phyloP scores from a whole-genome alignment of 257 asterid species.

The Coffea canephora region DNA sequence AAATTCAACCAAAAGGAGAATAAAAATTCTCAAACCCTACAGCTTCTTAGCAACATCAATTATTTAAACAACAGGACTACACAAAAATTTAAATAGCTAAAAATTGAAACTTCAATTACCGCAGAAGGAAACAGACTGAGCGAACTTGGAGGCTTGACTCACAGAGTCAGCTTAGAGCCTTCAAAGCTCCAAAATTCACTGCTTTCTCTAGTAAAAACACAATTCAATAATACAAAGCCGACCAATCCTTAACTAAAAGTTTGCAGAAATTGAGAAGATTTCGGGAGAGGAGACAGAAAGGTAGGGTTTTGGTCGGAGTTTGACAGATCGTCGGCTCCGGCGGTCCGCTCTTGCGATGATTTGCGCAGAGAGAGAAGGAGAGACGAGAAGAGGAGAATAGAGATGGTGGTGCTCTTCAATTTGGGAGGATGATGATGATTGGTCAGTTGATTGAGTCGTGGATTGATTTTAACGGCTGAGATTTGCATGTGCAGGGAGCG shows the following conservation, averaged over 20 bases:
- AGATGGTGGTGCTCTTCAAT: constrained; percentile 49
- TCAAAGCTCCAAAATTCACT: constrained; percentile 10
- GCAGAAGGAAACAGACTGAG: constrained; percentile 14
- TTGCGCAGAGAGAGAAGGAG: constrained; percentile 29
- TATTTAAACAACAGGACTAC: background rate
- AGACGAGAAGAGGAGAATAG: background rate
- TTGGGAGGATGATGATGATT: constrained; percentile 33
- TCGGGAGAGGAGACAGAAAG: constrained; percentile 23
- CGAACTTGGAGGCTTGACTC: constrained; percentile 16
- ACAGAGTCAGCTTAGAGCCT: constrained; percentile 37
- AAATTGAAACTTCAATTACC: constrained; percentile 23
- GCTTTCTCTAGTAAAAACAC: constrained; percentile 2
- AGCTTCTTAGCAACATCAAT: background rate
- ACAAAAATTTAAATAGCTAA: background rate
- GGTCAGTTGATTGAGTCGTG: constrained; percentile 49
- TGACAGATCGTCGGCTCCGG: constrained; percentile 46
- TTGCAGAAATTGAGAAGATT: background rate
- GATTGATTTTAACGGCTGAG: constrained; percentile 55
- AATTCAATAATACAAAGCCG: background rate
- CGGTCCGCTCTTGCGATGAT: constrained; percentile 42
- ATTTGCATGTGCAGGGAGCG: constrained; percentile 30
- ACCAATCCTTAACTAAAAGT: constrained; percentile 13
- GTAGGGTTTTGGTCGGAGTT: constrained; percentile 38
- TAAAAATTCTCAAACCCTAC: constrained; percentile 1
- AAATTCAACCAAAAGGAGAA: background rate